A percentile compares a stretch with the other conserved stretches of the same genome.
Conservation (phyloP, 1,284 basidiomycete species). For the Melampsora abietis-canadensis region DNA sequence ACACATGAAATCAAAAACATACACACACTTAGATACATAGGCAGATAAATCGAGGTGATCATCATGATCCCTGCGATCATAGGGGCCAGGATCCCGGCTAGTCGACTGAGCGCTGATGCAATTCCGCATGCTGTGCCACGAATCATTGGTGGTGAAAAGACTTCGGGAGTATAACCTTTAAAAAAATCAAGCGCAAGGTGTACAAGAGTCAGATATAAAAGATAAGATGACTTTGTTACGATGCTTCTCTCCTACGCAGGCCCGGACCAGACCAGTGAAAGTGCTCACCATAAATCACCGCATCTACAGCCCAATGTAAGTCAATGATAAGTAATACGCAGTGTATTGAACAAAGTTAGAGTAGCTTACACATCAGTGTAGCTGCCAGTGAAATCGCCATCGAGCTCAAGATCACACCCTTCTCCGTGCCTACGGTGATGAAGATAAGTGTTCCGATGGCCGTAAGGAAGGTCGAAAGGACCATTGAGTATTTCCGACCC, state of each 20-base stretch:
- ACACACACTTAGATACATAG: constrained; percentile 71
- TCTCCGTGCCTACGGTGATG: constrained; percentile 62
- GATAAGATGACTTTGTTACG: not conserved
- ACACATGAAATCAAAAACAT: constrained; percentile 68
- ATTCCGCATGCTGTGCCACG: constrained; percentile 87
- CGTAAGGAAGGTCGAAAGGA: constrained; percentile 75
- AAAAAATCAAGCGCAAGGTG: not conserved
- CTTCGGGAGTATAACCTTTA: constrained; percentile 40
- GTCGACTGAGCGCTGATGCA: constrained; percentile 79
- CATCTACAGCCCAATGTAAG: constrained; percentile 15
- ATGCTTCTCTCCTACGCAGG: not conserved
- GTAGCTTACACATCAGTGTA: constrained; percentile 64
- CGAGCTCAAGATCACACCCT: constrained; percentile 70
- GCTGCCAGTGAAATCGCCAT: constrained; percentile 76
- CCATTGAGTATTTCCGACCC: constrained; percentile 73
- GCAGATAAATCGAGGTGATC: constrained; percentile 67
- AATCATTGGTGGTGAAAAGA: constrained; percentile 56
- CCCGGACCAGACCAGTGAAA: not conserved
- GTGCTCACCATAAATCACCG: constrained; percentile 41
- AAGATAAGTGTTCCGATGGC: constrained; percentile 74
- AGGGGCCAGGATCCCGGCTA: constrained; percentile 89
- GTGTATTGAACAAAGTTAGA: constrained; percentile 69
- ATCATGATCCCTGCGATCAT: constrained; percentile 78
- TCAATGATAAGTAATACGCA: not conserved
- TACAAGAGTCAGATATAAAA: not conserved